Base-by-base conservation (phyloP, 257 asterid species). In the Petrea volubilis region DNA sequence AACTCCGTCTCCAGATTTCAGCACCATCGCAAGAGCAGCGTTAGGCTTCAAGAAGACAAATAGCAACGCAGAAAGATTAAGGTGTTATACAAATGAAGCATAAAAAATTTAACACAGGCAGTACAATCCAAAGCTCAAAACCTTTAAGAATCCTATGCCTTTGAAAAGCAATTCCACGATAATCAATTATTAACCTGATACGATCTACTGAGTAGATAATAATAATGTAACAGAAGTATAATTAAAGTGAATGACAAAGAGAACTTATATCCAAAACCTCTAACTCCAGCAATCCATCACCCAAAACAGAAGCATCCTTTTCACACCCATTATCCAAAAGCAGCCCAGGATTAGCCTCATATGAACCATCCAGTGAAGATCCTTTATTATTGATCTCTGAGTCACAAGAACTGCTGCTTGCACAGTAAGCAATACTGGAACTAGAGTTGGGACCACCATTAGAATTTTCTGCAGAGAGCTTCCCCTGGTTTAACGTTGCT, bases 261-360 rank as follows among this genome's bases (percentile, higher is more conserved):
- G 73, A 85, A 87, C 82, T 75, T 73, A 74, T 79, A 79, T 83
- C 84, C 79, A 78, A 84, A 88, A 90, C 96, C 97, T 90, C 96
- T 66, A 84, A 77, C 78, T 81, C 86, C 80, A 15, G 86, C 72
- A 82, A 47, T 64, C 81, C 93, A 72, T 82, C 87, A 75, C 64
- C 92, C 72, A 79, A 74, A 52, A 74, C 50, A 20, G 82, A 73
- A 25, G 87, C 79, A 75, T 78, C 81, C 64, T 79, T 80, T 60
- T 76, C 79, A 69, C 77, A 33, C 49, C 77, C 87, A 41, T 70
- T 81, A 77, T 83, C 76, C 73, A 77, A 36, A 57, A 69, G 59
- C 76, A 67, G 77, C 64, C 73, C 75, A 34, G 71, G 71, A 25
- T 75, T 79, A 43, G 84, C 61, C 71, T 74, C 74, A 8, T 56